A percentile compares a stretch with the other conserved stretches of the same genome.
Evolutionary conservation across 2,329 filamentous ascomycete species (phyloP).

Genomic region (Colletotrichum australisinense): DNA sequence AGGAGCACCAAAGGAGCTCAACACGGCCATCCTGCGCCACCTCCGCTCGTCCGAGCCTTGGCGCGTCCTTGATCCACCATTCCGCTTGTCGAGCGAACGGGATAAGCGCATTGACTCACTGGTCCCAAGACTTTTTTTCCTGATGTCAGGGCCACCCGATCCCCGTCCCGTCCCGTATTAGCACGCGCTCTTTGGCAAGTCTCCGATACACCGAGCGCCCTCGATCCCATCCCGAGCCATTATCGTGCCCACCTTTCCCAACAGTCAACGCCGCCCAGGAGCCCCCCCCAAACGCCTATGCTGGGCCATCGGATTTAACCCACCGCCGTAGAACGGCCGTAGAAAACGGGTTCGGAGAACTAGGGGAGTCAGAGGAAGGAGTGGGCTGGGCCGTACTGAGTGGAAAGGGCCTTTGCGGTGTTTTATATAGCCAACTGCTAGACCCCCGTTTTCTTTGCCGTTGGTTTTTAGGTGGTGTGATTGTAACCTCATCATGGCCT

Average conservation of each 20-base stretch:
- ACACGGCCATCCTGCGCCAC: constrained; percentile 79
- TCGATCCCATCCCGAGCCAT: constrained; percentile 13
- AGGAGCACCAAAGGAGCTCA: constrained; percentile 91
- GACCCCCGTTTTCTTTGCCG: not conserved
- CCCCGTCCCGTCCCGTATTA: not conserved
- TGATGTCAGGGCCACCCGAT: not conserved
- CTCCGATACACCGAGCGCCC: constrained; percentile 18
- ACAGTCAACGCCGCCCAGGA: not conserved
- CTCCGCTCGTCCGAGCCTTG: constrained; percentile 82
- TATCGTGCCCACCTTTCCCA: constrained; percentile 25
- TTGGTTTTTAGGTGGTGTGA: constrained; percentile 10
- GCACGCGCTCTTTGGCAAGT: constrained; percentile 13
- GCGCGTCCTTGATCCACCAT: constrained; percentile 49
- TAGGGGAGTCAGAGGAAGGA: not conserved
- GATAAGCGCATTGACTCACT: not conserved
- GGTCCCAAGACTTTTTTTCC: not conserved
- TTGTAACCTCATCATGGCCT: constrained; percentile 25
- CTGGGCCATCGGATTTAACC: not conserved
- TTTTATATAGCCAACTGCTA: constrained; percentile 8
- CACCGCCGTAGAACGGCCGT: not conserved
- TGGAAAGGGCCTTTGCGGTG: not conserved
- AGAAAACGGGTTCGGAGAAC: not conserved
- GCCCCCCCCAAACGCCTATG: not conserved
- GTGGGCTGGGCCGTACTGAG: not conserved
- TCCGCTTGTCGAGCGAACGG: not conserved